A percentile compares a stretch with the other conserved stretches of the same genome.
Evolutionary conservation across 768 basidiomycete species (phyloP).

Genomic region (Phylloporus sp.): DNA sequence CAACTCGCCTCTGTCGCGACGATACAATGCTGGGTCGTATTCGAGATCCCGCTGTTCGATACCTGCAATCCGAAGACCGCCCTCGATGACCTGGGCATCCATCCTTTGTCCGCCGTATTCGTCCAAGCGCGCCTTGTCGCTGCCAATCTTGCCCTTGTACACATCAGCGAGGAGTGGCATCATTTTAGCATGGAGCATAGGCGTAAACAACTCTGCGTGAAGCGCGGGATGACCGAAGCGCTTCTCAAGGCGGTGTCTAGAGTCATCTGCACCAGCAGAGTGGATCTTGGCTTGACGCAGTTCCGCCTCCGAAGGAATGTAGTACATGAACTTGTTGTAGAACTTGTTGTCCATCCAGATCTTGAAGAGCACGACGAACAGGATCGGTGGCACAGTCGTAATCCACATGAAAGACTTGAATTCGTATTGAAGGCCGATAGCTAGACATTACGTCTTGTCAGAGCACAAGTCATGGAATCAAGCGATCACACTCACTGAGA

Average conservation of each 20-base stretch:
- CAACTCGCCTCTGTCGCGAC: slow-evolving; percentile 75
- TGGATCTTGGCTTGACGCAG: slow-evolving; percentile 68
- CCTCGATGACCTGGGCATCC: slow-evolving; percentile 69
- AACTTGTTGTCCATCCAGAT: slow-evolving; percentile 70
- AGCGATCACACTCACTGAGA: slow-evolving; percentile 57
- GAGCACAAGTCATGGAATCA: background rate
- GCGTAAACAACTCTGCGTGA: slow-evolving; percentile 80
- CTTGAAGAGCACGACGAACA: slow-evolving; percentile 81
- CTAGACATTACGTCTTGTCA: slow-evolving; percentile 34
- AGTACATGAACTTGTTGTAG: slow-evolving; percentile 69
- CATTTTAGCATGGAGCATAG: slow-evolving; percentile 84
- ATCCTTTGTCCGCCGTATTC: slow-evolving; percentile 77
- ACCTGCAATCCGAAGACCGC: slow-evolving; percentile 79
- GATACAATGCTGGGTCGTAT: slow-evolving; percentile 76
- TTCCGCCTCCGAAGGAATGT: slow-evolving; percentile 78
- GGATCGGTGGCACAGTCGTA: slow-evolving; percentile 78
- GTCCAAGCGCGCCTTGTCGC: slow-evolving; percentile 57
- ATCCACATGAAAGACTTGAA: slow-evolving; percentile 76
- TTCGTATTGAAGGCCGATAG: slow-evolving; percentile 77
- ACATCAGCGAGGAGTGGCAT: slow-evolving; percentile 72
- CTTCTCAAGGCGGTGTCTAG: slow-evolving; percentile 72
- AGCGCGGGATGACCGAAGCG: slow-evolving; percentile 95
- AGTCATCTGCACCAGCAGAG: slow-evolving; percentile 69
- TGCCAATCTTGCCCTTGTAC: slow-evolving; percentile 66
- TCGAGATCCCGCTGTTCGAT: slow-evolving; percentile 76